These are phyloP conservation scores for Dichotomopilus funicola DNA, from an alignment of 2,329 filamentous ascomycete species.

Conservation along the genomic window DNA sequence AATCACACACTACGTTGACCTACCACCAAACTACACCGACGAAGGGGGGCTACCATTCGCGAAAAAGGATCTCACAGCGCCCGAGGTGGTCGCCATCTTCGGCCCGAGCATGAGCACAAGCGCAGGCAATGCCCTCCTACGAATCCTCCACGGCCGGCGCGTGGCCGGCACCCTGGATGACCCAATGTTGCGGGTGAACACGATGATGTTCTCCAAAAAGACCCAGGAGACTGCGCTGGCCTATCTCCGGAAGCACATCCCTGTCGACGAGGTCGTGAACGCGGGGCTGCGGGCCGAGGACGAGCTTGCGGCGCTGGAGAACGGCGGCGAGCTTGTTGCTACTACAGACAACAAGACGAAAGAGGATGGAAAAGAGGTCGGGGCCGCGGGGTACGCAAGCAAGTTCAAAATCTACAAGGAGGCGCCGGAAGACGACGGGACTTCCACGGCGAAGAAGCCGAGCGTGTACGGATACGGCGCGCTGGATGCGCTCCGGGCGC, in stretches of 20 bases:
- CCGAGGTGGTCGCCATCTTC: constrained; percentile 45
- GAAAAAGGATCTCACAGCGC: constrained; percentile 40
- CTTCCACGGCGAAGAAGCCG: constrained; percentile 19
- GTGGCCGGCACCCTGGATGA: constrained; percentile 59
- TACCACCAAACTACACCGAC: constrained; percentile 54
- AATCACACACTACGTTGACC: constrained; percentile 48
- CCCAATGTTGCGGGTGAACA: constrained; percentile 44
- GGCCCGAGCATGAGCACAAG: constrained; percentile 39
- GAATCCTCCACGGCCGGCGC: constrained; percentile 55
- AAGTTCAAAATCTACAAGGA: constrained; percentile 23
- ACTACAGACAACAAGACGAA: neutral
- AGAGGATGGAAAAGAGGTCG: constrained; percentile 14
- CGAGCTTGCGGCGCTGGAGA: constrained; percentile 50
- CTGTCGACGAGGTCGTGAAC: constrained; percentile 55
- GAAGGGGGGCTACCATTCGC: constrained; percentile 48
- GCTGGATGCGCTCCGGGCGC: constrained; percentile 51
- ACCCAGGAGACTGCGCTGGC: constrained; percentile 43
- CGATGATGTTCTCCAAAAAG: constrained; percentile 35
- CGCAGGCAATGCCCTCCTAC: constrained; percentile 47
- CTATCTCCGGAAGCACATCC: constrained; percentile 49
- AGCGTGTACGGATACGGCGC: constrained; percentile 52
- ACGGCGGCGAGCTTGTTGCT: constrained; percentile 16
- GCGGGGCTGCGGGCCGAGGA: constrained; percentile 57
- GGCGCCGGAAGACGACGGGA: constrained; percentile 19
- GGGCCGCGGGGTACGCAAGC: constrained; percentile 10